Conservation (phyloP, 257 asterid species). For the Scutellaria baicalensis region DNA sequence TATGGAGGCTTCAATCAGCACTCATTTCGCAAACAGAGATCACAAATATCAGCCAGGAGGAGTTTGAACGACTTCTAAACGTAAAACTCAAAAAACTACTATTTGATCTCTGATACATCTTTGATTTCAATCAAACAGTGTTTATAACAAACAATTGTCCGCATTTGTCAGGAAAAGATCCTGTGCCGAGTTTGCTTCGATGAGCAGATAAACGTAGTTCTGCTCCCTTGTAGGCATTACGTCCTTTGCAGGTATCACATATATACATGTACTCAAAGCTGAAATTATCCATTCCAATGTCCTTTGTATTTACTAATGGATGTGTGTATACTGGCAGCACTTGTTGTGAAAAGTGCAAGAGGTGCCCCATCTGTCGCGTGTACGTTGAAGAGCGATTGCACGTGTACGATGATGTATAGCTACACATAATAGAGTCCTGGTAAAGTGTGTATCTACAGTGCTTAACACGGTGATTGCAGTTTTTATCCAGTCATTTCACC, state of each 20-base stretch:
- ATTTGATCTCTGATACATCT: not conserved
- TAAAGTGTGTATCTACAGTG: not conserved
- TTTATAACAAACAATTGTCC: slow-evolving; percentile 7
- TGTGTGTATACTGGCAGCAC: slow-evolving; percentile 31
- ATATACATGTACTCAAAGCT: not conserved
- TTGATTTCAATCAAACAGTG: not conserved
- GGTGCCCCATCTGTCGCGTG: slow-evolving; percentile 88
- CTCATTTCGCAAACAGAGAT: slow-evolving; percentile 70
- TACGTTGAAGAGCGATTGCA: slow-evolving; percentile 67
- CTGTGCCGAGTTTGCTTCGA: slow-evolving; percentile 94
- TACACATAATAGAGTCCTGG: not conserved
- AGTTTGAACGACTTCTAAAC: slow-evolving; percentile 77
- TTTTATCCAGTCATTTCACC: slow-evolving; percentile 61
- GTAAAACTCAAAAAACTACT: slow-evolving; percentile 24
- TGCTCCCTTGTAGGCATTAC: slow-evolving; percentile 93
- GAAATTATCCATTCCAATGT: not conserved
- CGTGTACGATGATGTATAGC: slow-evolving; percentile 70
- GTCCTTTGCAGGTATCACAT: slow-evolving; percentile 76
- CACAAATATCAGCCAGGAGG: slow-evolving; percentile 77
- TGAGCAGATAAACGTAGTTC: slow-evolving; percentile 65
- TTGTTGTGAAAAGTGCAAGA: slow-evolving; percentile 84
- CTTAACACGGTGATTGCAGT: slow-evolving; percentile 46
- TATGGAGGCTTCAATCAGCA: slow-evolving; percentile 78
- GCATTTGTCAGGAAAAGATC: slow-evolving; percentile 65
- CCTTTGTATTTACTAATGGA: not conserved